Conservation (phyloP, 176 grass and related monocot genomes). For the maize (Zea mays) region DNA sequence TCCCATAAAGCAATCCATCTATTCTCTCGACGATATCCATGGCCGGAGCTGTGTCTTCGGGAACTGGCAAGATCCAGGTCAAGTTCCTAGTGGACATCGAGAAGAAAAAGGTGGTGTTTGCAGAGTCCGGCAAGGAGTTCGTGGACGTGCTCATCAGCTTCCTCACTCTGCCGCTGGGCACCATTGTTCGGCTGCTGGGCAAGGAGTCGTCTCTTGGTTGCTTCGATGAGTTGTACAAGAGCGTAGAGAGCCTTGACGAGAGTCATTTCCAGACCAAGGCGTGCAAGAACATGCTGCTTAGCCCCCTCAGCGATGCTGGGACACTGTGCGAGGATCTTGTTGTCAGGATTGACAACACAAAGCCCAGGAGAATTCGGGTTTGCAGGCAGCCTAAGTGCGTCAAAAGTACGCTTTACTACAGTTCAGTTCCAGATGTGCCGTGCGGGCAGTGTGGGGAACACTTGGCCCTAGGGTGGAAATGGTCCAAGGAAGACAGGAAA, state of each 20-base stretch:
- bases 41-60: background rate
- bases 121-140: conserved; percentile 54
- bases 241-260: conserved; percentile 19
- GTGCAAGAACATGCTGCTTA: conserved; percentile 38
- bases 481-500: background rate
- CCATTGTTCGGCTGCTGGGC: conserved; percentile 31
- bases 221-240: conserved; percentile 31
- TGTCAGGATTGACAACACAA: background rate
- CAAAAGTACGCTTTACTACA: background rate
- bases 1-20: background rate
- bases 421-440: background rate
- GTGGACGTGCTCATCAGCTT: conserved; percentile 56
- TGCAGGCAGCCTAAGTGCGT: background rate
- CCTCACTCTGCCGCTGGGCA: conserved; percentile 46
- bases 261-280: conserved; percentile 23
- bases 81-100: conserved; percentile 50
- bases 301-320: background rate
- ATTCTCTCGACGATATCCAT: background rate
- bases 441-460: conserved; percentile 4
- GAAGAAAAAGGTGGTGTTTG: conserved; percentile 41
- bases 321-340: background rate
- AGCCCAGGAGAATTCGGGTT: background rate
- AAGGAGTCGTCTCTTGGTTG: conserved; percentile 21
- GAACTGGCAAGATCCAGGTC: conserved; percentile 17
- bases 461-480: fast-evolving